Percentiles rank a stretch among this genome's conserved stretches.
These are phyloP conservation scores for Oryza australiensis DNA, from an alignment of 176 grass and related monocot genomes.

Conservation along the genomic window DNA sequence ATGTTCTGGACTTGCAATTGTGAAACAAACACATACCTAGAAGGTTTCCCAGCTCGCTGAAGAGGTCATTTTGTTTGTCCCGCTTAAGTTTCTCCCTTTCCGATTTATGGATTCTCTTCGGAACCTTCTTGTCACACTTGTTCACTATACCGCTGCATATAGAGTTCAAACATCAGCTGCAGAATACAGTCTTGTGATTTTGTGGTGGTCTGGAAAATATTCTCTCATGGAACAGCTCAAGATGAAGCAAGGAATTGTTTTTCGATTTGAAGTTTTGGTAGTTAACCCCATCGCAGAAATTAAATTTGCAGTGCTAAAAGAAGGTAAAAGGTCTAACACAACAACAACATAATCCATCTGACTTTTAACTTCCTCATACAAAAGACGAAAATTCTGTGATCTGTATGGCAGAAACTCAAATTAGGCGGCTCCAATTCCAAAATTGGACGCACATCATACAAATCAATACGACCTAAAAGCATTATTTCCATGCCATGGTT, in stretches of 20 bases:
- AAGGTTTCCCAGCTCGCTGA: constrained; percentile 61
- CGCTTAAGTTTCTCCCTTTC: constrained; percentile 91
- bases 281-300: neutral
- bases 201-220: neutral
- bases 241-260: neutral
- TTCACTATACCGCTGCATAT: constrained; percentile 38
- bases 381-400: neutral
- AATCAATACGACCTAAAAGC: too few relatives aligned
- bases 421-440: too few relatives aligned
- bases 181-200: neutral
- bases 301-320: neutral
- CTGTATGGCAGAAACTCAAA: neutral
- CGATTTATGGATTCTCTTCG: constrained; percentile 88
- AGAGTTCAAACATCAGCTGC: neutral
- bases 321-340: neutral
- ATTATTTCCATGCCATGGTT: too few relatives aligned
- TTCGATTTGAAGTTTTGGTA: neutral
- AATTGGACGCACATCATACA: too few relatives aligned
- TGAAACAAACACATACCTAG: constrained; percentile 48
- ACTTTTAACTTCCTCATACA: too few relatives aligned
- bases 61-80: constrained; percentile 72
- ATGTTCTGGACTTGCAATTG: constrained; percentile 2
- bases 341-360: neutral
- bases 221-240: neutral
- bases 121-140: constrained; percentile 59